Evolutionary conservation across 768 basidiomycete genomes (phyloP).

Genomic region (Phylloporus sp.): DNA sequence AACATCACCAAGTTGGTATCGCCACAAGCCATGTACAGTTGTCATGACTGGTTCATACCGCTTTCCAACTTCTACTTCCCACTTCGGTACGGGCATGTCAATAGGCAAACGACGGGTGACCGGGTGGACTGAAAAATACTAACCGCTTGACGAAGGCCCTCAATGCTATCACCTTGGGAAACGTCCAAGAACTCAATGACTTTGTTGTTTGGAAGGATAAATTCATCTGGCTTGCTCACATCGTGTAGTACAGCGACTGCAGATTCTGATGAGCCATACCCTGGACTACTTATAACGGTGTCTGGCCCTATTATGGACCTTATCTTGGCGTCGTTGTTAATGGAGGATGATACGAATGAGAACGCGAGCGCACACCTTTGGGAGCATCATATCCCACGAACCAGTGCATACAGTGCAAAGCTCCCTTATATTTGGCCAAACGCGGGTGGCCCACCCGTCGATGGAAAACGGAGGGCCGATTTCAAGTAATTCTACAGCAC

Average conservation of each 20-base stretch:
- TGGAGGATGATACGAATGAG: not conserved
- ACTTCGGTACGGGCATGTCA: slow-evolving; percentile 1
- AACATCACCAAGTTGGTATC: no score
- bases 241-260: not conserved
- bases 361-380: not conserved
- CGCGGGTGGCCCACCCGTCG: not conserved
- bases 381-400: not conserved
- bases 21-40: no score
- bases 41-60: no score
- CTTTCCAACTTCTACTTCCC: no score
- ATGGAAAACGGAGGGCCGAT: slow-evolving; percentile 1
- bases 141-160: slow-evolving; percentile 15
- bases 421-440: no score
- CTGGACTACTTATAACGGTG: not conserved
- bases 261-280: not conserved
- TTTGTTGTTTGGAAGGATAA: not conserved
- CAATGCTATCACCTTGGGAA: slow-evolving; percentile 3
- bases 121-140: not conserved
- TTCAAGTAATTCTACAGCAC: slow-evolving; percentile 14
- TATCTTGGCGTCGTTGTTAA: not conserved
- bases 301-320: not conserved
- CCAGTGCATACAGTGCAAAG: not conserved
- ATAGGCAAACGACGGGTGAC: no score
- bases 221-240: not conserved
- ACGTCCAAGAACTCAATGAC: slow-evolving; percentile 21